Conservation (phyloP, 805 yeast genomes). For the Isabelozyma pseudorhagii region DNA sequence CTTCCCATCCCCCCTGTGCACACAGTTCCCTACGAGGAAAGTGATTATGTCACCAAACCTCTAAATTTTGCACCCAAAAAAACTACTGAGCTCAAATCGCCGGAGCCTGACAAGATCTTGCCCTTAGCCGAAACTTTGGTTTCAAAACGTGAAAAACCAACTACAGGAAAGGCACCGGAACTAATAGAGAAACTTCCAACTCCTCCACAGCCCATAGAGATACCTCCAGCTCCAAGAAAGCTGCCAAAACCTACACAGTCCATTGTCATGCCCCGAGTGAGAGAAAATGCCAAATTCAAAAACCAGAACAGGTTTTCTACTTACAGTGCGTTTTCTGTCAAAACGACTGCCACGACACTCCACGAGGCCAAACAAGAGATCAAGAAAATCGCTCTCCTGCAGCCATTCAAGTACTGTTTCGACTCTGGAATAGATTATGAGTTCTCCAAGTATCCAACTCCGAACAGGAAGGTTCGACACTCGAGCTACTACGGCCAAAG, state of each 20-base stretch:
- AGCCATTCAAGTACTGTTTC: constrained; percentile 25
- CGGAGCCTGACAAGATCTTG: not conserved
- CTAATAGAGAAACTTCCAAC: too few relatives aligned
- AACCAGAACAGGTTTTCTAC: not conserved
- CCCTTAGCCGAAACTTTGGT: not conserved
- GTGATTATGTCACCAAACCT: not conserved
- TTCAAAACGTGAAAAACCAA: too few relatives aligned
- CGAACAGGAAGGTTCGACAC: not conserved
- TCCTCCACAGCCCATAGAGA: too few relatives aligned
- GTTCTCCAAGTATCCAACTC: constrained; percentile 2
- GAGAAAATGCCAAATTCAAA: not conserved
- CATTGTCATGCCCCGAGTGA: too few relatives aligned
- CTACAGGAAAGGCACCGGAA: too few relatives aligned
- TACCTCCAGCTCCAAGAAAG: too few relatives aligned
- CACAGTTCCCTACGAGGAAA: not conserved
- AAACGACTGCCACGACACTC: not conserved
- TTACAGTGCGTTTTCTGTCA: constrained; percentile 1
- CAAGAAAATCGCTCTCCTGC: constrained; percentile 17
- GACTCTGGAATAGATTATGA: constrained; percentile 22
- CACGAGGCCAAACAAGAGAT: constrained; percentile 12
- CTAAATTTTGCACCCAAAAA: not conserved
- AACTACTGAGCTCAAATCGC: not conserved
- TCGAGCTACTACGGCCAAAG: not conserved
- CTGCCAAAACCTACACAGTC: too few relatives aligned
- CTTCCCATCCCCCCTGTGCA: not conserved